phyloP scores from a whole-genome alignment of 306 rosid species.

The Nissolia schottii region DNA sequence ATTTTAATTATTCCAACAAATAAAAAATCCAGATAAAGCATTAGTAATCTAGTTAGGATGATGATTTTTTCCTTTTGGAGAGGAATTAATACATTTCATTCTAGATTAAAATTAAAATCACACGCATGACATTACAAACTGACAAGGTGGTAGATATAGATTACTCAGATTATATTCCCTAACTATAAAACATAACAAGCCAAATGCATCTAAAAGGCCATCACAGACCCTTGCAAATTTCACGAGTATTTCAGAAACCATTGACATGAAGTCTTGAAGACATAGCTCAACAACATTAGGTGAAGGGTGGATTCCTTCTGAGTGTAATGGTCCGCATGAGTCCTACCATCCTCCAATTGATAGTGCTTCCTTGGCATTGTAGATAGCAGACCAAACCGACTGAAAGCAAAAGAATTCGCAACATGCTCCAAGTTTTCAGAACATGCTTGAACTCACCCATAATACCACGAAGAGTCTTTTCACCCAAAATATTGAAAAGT shows the following conservation, averaged over 20 bases:
- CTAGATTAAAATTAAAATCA: constrained; percentile 9
- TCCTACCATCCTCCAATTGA: not conserved
- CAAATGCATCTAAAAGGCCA: not conserved
- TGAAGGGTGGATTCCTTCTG: not conserved
- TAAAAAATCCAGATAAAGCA: not conserved
- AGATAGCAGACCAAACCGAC: not conserved
- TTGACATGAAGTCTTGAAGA: not conserved
- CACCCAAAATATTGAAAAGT: too few relatives aligned
- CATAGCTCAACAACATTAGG: not conserved
- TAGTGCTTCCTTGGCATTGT: not conserved
- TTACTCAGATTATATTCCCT: not conserved
- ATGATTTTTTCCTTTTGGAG: not conserved
- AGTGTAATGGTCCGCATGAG: not conserved
- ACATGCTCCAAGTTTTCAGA: constrained; percentile 5
- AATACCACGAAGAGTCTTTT: too few relatives aligned
- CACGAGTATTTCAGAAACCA: constrained; percentile 10
- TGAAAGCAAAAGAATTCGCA: not conserved
- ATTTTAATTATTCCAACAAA: not conserved
- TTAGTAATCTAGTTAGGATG: not conserved
- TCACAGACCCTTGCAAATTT: not conserved
- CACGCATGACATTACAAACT: not conserved
- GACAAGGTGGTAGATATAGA: not conserved
- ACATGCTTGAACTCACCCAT: not conserved
- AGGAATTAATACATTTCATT: constrained; percentile 4
- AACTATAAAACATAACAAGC: constrained; percentile 3